These are phyloP conservation scores for Cytospora piceae DNA, from an alignment of 2,329 filamentous ascomycete species.

Conservation along the genomic window DNA sequence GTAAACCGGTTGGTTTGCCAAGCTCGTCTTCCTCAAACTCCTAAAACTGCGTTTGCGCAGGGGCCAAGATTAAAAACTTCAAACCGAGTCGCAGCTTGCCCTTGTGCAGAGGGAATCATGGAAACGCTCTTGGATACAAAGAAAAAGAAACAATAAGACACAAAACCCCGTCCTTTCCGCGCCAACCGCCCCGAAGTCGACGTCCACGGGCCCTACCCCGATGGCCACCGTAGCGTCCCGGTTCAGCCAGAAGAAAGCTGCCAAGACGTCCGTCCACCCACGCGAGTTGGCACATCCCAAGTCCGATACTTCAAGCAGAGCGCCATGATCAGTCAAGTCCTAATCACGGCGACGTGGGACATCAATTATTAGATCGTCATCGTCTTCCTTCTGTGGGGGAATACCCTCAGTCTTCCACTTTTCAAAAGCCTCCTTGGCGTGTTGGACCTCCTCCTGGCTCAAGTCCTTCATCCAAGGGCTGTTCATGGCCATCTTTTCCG, in stretches of 20 bases:
- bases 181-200: not conserved
- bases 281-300: not conserved
- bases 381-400: conserved; percentile 16
- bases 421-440: conserved; percentile 69
- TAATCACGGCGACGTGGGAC: conserved; percentile 2
- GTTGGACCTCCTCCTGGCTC: conserved; percentile 75
- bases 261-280: not conserved
- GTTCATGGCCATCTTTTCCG: conserved; percentile 82
- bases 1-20: not conserved
- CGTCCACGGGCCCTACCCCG: not conserved
- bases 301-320: not conserved
- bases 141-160: not conserved
- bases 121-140: not conserved
- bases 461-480: conserved; percentile 79
- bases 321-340: not conserved
- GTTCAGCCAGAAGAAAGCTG: not conserved
- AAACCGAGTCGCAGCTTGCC: not conserved
- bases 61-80: not conserved
- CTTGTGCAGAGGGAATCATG: not conserved
- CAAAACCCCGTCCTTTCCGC: not conserved
- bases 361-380: conserved; percentile 16
- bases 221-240: not conserved
- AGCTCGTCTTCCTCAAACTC: not conserved
- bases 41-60: not conserved
- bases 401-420: conserved; percentile 57